Conservation (phyloP, 768 basidiomycete species). For the Leccinum uliginosum region DNA sequence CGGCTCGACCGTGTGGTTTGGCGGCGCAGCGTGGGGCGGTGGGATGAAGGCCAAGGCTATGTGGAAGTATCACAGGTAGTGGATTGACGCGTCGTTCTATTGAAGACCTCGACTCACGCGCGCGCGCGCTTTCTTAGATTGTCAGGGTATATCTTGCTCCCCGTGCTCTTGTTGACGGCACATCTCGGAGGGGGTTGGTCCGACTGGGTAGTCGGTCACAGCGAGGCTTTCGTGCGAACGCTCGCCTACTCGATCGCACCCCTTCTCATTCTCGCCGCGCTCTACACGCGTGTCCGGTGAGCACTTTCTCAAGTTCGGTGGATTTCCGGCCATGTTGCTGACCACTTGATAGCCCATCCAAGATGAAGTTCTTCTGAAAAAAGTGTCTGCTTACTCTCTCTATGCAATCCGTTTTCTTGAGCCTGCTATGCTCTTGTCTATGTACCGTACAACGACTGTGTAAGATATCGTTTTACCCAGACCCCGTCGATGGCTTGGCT, state of each 20-base stretch:
- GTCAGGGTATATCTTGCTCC: conserved; percentile 71
- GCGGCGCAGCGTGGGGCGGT: conserved; percentile 67
- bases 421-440: background rate
- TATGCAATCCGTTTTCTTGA: background rate
- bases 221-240: conserved; percentile 37
- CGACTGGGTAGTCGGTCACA: conserved; percentile 45
- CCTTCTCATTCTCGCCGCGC: conserved; percentile 36
- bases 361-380: conserved; percentile 54
- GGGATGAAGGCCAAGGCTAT: conserved; percentile 63
- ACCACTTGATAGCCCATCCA: conserved; percentile 43
- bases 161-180: conserved; percentile 54
- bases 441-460: conserved; percentile 1
- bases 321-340: background rate
- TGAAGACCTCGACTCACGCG: background rate
- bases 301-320: conserved; percentile 8
- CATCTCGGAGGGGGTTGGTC: conserved; percentile 73
- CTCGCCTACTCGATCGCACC: conserved; percentile 55
- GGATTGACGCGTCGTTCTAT: background rate
- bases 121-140: conserved; percentile 36
- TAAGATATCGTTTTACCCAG: conserved; percentile 8
- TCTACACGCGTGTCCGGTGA: conserved; percentile 53
- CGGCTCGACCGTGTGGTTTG: conserved; percentile 74
- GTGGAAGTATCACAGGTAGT: conserved; percentile 81
- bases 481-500: conserved; percentile 8
- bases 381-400: background rate